A percentile compares a stretch with the other conserved stretches of the same genome.
Conservation (phyloP, 2,329 filamentous ascomycete species). For the Colletotrichum sp. region DNA sequence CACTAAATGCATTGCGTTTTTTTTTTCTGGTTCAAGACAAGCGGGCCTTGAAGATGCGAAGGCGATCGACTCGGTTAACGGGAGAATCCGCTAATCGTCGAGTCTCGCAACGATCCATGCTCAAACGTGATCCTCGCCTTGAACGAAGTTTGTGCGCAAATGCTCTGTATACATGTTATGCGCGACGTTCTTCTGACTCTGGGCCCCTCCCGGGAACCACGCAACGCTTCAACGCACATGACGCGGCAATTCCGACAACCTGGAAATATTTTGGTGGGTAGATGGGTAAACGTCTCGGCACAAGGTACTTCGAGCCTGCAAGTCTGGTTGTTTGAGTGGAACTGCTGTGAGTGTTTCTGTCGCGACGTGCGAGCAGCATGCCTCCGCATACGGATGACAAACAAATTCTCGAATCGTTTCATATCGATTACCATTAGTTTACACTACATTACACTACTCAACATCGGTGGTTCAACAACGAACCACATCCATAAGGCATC, state of each 20-base stretch:
- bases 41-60: not conserved
- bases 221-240: not conserved
- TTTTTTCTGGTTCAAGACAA: slow-evolving; percentile 1
- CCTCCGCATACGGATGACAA: not conserved
- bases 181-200: not conserved
- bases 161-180: not conserved
- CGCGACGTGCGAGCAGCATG: not conserved
- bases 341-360: not conserved
- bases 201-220: not conserved
- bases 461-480: not conserved
- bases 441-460: not conserved
- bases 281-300: not conserved
- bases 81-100: not conserved
- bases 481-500: not conserved
- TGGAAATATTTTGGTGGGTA: not conserved
- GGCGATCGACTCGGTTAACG: not conserved
- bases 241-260: not conserved
- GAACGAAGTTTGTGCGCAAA: not conserved
- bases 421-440: not conserved
- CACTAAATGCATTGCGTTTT: slow-evolving; percentile 24
- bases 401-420: not conserved
- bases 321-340: not conserved
- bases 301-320: not conserved
- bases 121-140: not conserved
- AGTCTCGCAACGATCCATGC: not conserved